Percentiles rank a stretch among this genome's conserved stretches.
Evolutionary conservation across 179 eudicot species (phyloP).

Genomic region (Patellifolia procumbens): DNA sequence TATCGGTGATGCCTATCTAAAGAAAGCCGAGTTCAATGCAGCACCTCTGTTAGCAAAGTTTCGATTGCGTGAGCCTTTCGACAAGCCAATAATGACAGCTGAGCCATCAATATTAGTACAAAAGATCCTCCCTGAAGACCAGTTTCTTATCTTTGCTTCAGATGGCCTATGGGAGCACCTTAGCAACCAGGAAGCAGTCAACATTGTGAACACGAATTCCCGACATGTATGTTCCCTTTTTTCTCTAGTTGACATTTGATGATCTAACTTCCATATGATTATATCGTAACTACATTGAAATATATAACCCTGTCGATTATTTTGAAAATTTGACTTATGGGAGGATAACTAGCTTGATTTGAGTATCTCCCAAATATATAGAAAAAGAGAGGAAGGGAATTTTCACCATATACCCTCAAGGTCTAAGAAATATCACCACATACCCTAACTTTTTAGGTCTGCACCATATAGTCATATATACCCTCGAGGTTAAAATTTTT

Average conservation of each 20-base stretch:
- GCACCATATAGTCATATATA: too few relatives aligned
- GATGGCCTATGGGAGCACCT: slow-evolving; percentile 96
- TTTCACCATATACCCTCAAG: too few relatives aligned
- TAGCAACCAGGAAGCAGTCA: slow-evolving; percentile 80
- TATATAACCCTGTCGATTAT: too few relatives aligned
- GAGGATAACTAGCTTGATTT: neutral
- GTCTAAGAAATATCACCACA: too few relatives aligned
- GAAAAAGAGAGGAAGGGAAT: too few relatives aligned
- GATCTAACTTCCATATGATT: neutral
- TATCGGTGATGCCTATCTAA: slow-evolving; percentile 84
- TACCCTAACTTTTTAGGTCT: too few relatives aligned
- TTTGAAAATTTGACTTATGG: too few relatives aligned
- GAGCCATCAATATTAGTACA: slow-evolving; percentile 73
- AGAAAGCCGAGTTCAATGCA: slow-evolving; percentile 75
- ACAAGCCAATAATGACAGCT: slow-evolving; percentile 68
- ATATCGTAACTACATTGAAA: neutral
- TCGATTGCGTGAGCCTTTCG: slow-evolving; percentile 60
- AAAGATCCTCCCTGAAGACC: slow-evolving; percentile 66
- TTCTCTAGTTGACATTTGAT: neutral
- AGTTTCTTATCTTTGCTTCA: slow-evolving; percentile 78
- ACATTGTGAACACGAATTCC: slow-evolving; percentile 65
- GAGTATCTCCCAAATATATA: too few relatives aligned
- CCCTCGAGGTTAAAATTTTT: too few relatives aligned
- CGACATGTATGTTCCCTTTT: slow-evolving; percentile 51
- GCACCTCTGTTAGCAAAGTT: slow-evolving; percentile 72